Base-by-base conservation (phyloP, 1,139 yeast species). In the Lodderomyces orthopsilosis region DNA sequence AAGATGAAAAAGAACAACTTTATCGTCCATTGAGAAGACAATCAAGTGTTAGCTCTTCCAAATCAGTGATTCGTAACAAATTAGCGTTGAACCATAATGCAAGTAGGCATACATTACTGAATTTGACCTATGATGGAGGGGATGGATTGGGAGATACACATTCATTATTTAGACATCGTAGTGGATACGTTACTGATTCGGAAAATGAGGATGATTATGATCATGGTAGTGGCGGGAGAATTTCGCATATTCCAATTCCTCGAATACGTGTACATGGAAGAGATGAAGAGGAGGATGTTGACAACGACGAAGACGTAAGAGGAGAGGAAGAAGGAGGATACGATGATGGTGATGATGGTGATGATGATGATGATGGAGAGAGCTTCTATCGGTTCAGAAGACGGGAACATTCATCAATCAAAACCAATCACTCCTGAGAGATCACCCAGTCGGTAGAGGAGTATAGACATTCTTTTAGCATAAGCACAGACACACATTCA, bases 131-230 rank as follows among this genome's bases (percentile, higher is more conserved):
- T 34, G 42, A 41, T n/a, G 37, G 27, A 6, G 37, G 37, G 4
- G 37, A 39, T 34, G 41, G 35, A 21, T 22, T 28, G 12, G 27
- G 33, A 7, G 50, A 45, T 33, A 35, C 36, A 12, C 32, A 37
- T 24, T 47, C 50, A 6, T 44, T 50, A 12, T 35, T 41, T 14
- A 46, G 55, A 37, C 45, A 49, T 41, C 44, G 38, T 14, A 54
- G 58, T 46, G 60, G 59, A 12, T 54, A 56, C 41, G 42, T 49
- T 2, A 49, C 55, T 13, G 60, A 56, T 43, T 49, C 52, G 21
- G 60, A 56, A 36, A 42, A 48, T 23, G 57, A 51, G 17, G 45
- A 44, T 24, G 30, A 35, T 6, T 23, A 34, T 27, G 46, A 42
- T 18, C 28, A 30, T 28, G 34, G 19, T 27, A 6, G 17, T 15